Evolutionary conservation across 148 eudicot species (phyloP).

Genomic region (Vaccinium myrtillus): DNA sequence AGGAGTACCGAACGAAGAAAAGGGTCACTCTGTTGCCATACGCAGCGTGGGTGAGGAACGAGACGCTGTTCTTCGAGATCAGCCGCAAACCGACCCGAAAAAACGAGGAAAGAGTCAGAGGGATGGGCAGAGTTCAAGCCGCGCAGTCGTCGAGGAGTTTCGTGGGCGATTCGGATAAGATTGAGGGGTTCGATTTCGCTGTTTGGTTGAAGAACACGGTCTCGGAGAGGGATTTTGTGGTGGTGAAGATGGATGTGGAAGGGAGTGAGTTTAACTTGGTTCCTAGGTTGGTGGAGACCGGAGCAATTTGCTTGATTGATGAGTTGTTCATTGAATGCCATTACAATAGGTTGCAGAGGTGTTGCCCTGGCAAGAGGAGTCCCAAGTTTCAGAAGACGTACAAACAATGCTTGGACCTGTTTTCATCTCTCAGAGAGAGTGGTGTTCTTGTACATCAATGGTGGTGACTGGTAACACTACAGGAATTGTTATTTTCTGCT

Average conservation of each 20-base stretch:
- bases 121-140: constrained; percentile 34
- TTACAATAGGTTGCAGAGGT: constrained; percentile 28
- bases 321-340: constrained; percentile 46
- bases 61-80: constrained; percentile 38
- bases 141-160: constrained; percentile 27
- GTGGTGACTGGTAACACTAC: constrained; percentile 24
- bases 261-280: constrained; percentile 40
- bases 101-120: constrained; percentile 27
- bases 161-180: constrained; percentile 20
- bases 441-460: constrained; percentile 47
- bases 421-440: constrained; percentile 26
- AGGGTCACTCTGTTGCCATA: constrained; percentile 37
- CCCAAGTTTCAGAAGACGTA: constrained; percentile 19
- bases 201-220: neutral
- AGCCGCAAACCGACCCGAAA: constrained; percentile 11
- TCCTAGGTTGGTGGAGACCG: constrained; percentile 31
- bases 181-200: constrained; percentile 35
- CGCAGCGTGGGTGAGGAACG: constrained; percentile 48
- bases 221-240: constrained; percentile 32
- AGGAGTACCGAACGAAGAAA: constrained; percentile 22
- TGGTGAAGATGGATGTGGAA: constrained; percentile 46
- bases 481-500: neutral
- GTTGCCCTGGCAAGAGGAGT: constrained; percentile 2
- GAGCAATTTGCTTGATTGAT: constrained; percentile 42
- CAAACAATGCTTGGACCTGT: constrained; percentile 30